Percentiles rank a stretch among this genome's conserved stretches.
These are phyloP conservation scores for Cryphonectria japonica DNA, from an alignment of 2,329 filamentous ascomycete species.

Conservation along the genomic window DNA sequence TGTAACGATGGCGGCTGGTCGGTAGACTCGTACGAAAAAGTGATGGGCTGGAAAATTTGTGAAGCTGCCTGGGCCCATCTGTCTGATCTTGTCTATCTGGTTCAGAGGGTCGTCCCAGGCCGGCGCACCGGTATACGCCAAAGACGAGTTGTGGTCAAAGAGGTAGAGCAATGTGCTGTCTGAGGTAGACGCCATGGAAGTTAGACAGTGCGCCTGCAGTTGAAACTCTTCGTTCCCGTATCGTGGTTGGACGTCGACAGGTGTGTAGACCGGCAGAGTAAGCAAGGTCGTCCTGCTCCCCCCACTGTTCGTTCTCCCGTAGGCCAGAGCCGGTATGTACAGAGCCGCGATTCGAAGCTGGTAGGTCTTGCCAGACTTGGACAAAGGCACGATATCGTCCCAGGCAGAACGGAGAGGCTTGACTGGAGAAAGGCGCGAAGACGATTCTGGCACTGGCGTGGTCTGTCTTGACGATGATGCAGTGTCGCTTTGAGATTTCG, in stretches of 20 bases:
- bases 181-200: conserved; percentile 43
- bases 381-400: conserved; percentile 51
- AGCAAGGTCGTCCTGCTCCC: conserved; percentile 39
- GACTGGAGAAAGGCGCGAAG: conserved; percentile 39
- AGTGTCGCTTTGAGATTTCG: conserved; percentile 44
- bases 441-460: conserved; percentile 32
- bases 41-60: conserved; percentile 59
- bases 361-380: conserved; percentile 42
- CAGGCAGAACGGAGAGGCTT: conserved; percentile 54
- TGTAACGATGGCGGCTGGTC: conserved; percentile 51
- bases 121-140: conserved; percentile 38
- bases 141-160: conserved; percentile 56
- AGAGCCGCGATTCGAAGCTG: conserved; percentile 50
- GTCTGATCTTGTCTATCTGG: conserved; percentile 43
- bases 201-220: conserved; percentile 49
- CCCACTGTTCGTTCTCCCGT: conserved; percentile 36
- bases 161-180: conserved; percentile 55
- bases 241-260: conserved; percentile 44
- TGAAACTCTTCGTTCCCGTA: conserved; percentile 44
- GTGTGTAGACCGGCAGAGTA: conserved; percentile 44
- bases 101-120: conserved; percentile 44
- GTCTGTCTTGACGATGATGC: conserved; percentile 26
- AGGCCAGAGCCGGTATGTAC: conserved; percentile 45
- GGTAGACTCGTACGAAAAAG: conserved; percentile 60
- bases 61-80: conserved; percentile 51